Percentiles rank a stretch among this genome's conserved stretches.
These are phyloP conservation scores for Tephrocybe rancida DNA, from an alignment of 768 basidiomycete species.

Conservation along the genomic window DNA sequence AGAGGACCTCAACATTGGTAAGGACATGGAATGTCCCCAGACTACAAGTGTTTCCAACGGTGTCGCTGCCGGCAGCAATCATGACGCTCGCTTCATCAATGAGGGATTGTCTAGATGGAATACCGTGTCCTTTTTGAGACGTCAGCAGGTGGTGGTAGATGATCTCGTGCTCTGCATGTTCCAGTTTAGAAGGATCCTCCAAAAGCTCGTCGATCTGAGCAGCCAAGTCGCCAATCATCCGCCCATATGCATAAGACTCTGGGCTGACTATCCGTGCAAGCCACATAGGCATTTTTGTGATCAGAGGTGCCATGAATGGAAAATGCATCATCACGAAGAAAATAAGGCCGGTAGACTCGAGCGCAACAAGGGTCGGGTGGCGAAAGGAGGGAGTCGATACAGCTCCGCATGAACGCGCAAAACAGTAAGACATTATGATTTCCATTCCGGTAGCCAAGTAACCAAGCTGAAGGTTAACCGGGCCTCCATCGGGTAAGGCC, in stretches of 20 bases:
- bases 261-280: slow-evolving; percentile 5
- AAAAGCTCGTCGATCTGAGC: slow-evolving; percentile 20
- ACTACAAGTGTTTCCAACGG: slow-evolving; percentile 8
- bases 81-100: slow-evolving; percentile 9
- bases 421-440: slow-evolving; percentile 22
- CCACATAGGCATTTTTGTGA: neutral
- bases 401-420: slow-evolving; percentile 18
- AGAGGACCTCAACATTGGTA: neutral
- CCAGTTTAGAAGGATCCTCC: slow-evolving; percentile 5
- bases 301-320: slow-evolving; percentile 8
- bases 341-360: neutral
- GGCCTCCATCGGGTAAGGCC: neutral
- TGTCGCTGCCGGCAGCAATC: slow-evolving; percentile 8
- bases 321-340: slow-evolving; percentile 15
- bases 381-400: slow-evolving; percentile 32
- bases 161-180: slow-evolving; percentile 20
- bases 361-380: slow-evolving; percentile 14
- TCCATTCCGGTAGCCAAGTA: slow-evolving; percentile 22
- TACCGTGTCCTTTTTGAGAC: slow-evolving; percentile 6
- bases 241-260: neutral
- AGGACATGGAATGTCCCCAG: slow-evolving; percentile 6
- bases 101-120: neutral
- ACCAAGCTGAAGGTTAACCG: slow-evolving; percentile 21
- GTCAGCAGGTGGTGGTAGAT: slow-evolving; percentile 30
- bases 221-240: neutral